phyloP scores from a whole-genome alignment of 345 rosid species.

The Punica granatum region DNA sequence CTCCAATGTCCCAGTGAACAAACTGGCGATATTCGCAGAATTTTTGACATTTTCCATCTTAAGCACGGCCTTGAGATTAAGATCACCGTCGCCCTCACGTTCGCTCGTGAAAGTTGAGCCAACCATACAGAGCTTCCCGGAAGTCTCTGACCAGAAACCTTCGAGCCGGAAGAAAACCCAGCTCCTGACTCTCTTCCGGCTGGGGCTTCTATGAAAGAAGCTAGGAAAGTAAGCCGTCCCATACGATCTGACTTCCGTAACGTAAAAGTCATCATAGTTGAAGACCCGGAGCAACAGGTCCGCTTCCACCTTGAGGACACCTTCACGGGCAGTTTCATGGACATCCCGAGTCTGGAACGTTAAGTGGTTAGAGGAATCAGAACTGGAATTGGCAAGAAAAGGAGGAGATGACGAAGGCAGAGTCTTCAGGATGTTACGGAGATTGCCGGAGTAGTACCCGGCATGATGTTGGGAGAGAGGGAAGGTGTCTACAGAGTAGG shows the following conservation, averaged over 20 bases:
- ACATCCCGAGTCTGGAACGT: neutral
- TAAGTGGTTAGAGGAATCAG: conserved; percentile 6
- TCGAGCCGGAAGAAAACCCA: conserved; percentile 19
- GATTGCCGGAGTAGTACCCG: conserved; percentile 17
- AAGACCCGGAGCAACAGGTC: neutral
- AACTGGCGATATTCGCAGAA: conserved; percentile 20
- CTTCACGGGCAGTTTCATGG: conserved; percentile 10
- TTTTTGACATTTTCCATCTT: conserved; percentile 30
- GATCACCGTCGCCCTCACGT: conserved; percentile 2
- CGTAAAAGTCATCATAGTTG: neutral
- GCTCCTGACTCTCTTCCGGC: neutral
- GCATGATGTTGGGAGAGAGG: conserved; percentile 1
- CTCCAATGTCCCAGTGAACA: conserved; percentile 39
- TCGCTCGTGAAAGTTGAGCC: conserved; percentile 12
- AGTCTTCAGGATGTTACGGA: neutral
- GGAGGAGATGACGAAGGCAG: neutral
- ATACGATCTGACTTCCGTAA: neutral
- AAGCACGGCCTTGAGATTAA: conserved; percentile 22
- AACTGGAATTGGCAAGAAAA: neutral
- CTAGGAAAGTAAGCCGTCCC: neutral
- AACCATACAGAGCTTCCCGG: conserved; percentile 45
- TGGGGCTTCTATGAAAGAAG: neutral
- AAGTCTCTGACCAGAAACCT: conserved; percentile 41
- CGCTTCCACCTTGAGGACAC: conserved; percentile 15
- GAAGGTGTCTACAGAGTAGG: neutral